phyloP scores from a whole-genome alignment of 805 yeast genomes.

The Candida berthetii region DNA sequence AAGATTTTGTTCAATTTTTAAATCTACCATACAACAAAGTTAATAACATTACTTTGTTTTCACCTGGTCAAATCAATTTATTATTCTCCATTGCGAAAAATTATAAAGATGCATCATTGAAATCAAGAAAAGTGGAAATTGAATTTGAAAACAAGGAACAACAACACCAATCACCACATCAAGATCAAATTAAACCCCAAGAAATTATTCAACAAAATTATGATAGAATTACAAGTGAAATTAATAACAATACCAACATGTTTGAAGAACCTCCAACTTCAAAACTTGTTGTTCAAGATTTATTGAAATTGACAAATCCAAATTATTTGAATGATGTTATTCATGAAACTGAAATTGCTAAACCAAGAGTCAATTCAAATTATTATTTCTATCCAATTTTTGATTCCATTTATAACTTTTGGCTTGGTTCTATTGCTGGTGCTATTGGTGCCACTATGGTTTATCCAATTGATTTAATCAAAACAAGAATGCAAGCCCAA shows the following conservation, averaged over 20 bases:
- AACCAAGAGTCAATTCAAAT: conserved; percentile 24
- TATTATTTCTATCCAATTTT: conserved; percentile 57
- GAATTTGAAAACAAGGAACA: too few species aligned
- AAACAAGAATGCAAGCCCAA: conserved; percentile 97
- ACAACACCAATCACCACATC: too few species aligned
- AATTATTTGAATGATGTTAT: conserved; percentile 27
- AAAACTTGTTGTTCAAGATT: conserved; percentile 26
- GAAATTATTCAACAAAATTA: not conserved
- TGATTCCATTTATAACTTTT: conserved; percentile 81
- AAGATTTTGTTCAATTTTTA: conserved; percentile 26
- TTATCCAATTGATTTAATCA: conserved; percentile 92
- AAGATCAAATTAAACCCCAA: not conserved
- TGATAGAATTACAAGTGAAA: conserved; percentile 2
- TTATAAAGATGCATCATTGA: conserved; percentile 17
- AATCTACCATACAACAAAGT: conserved; percentile 32
- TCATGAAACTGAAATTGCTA: conserved; percentile 22
- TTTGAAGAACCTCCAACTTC: conserved; percentile 1
- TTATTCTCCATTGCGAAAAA: conserved; percentile 29
- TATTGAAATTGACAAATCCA: conserved; percentile 27
- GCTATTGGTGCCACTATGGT: conserved; percentile 98
- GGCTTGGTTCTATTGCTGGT: conserved; percentile 92
- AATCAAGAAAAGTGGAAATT: not conserved
- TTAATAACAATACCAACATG: not conserved
- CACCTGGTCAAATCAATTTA: conserved; percentile 33
- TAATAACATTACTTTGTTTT: conserved; percentile 31